A percentile compares a stretch with the other conserved stretches of the same genome.
phyloP scores from a whole-genome alignment of 148 eudicot genomes.

The Vaccinium macrocarpon region DNA sequence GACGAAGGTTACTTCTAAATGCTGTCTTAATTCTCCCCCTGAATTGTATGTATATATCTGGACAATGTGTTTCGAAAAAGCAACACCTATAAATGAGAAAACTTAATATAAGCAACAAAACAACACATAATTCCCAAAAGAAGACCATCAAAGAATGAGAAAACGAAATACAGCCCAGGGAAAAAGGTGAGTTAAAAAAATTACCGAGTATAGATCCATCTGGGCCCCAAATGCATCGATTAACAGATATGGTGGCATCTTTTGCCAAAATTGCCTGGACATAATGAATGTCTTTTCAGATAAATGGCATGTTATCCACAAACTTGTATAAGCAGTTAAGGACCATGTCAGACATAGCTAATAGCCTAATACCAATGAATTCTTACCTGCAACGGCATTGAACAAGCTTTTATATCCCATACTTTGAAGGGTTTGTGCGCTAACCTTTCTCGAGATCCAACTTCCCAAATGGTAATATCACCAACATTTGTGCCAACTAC shows the following conservation, averaged over 20 bases:
- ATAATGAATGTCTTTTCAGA: background rate
- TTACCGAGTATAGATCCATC: constrained; percentile 64
- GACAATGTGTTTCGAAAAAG: constrained; percentile 64
- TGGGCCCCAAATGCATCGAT: constrained; percentile 61
- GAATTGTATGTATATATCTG: constrained; percentile 54
- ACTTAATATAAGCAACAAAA: constrained; percentile 7
- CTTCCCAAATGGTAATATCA: constrained; percentile 70
- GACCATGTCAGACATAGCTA: background rate
- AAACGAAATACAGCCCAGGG: background rate
- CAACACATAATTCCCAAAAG: background rate
- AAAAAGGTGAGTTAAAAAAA: background rate
- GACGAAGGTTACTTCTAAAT: constrained; percentile 42
- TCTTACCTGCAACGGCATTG: constrained; percentile 57
- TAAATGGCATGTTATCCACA: constrained; percentile 1
- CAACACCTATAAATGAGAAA: constrained; percentile 38
- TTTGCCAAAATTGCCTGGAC: constrained; percentile 47
- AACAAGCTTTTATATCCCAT: constrained; percentile 57
- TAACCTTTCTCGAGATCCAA: constrained; percentile 61
- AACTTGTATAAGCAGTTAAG: background rate
- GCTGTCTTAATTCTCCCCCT: constrained; percentile 51
- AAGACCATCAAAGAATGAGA: background rate
- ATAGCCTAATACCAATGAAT: constrained; percentile 5
- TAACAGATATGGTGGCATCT: constrained; percentile 49
- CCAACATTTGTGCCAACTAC: constrained; percentile 74
- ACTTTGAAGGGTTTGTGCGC: constrained; percentile 61